These are phyloP conservation scores for Magnolia officinalis DNA, from an alignment of 164 flowering plant genomes.

Conservation along the genomic window DNA sequence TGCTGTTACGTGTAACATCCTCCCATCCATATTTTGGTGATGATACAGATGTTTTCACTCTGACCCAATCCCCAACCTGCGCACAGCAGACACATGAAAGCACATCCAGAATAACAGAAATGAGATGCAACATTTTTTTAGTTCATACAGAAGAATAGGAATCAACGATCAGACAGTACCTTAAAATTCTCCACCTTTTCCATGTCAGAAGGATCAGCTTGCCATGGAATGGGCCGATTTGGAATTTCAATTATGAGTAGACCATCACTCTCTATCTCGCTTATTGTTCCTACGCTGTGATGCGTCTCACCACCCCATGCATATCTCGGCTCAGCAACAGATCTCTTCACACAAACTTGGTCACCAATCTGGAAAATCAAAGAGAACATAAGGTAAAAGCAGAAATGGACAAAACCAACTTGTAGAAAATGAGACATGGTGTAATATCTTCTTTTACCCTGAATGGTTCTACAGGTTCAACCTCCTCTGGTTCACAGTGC, in stretches of 20 bases:
- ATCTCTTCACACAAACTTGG: conserved; percentile 90
- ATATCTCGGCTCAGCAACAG: conserved; percentile 97
- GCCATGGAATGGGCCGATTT: conserved; percentile 89
- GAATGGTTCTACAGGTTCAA: conserved; percentile 90
- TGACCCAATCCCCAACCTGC: conserved; percentile 98
- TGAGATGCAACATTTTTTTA: background rate
- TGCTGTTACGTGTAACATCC: conserved; percentile 74
- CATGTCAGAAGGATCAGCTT: conserved; percentile 99
- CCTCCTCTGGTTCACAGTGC: conserved; percentile 99
- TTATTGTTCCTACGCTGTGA: conserved; percentile 89
- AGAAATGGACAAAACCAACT: background rate
- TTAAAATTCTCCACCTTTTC: conserved; percentile 93
- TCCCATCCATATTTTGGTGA: conserved; percentile 99
- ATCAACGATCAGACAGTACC: conserved; percentile 37
- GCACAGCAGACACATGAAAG: background rate
- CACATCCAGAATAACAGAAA: background rate
- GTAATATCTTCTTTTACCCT: conserved; percentile 42
- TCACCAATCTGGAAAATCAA: conserved; percentile 69
- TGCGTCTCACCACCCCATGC: conserved; percentile 99
- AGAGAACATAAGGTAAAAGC: conserved; percentile 1
- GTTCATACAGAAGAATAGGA: background rate
- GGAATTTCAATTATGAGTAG: conserved; percentile 88
- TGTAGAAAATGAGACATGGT: background rate
- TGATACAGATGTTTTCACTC: conserved; percentile 86
- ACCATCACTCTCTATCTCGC: conserved; percentile 91